Evolutionary conservation across 768 basidiomycete species (phyloP).

Genomic region (Hypholoma fasciculare): DNA sequence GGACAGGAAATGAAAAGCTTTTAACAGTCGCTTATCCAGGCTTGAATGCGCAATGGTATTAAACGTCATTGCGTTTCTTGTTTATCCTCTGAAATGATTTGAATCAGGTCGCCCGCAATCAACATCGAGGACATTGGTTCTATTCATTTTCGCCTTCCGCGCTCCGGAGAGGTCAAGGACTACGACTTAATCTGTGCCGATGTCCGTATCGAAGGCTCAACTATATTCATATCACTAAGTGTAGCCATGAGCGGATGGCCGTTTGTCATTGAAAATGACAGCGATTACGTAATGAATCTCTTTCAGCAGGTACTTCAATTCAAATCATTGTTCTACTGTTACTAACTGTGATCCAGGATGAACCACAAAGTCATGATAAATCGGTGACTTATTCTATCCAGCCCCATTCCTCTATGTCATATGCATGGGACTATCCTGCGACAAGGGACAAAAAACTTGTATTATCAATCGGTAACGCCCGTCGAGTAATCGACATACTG

Average conservation of each 20-base stretch:
- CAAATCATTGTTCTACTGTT: no score
- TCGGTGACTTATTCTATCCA: constrained; percentile 56
- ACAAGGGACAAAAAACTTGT: constrained; percentile 77
- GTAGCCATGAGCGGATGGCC: constrained; percentile 80
- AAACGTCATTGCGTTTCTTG: background rate
- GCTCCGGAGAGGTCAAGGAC: constrained; percentile 32
- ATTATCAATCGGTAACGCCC: constrained; percentile 59
- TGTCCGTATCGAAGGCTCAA: constrained; percentile 80
- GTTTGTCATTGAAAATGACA: constrained; percentile 87
- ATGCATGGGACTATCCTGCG: constrained; percentile 95
- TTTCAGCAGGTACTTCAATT: constrained; percentile 63
- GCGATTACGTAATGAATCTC: constrained; percentile 65
- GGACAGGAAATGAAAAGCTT: constrained; percentile 66
- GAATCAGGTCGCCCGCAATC: constrained; percentile 84
- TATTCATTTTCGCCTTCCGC: constrained; percentile 69
- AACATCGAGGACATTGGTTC: constrained; percentile 90
- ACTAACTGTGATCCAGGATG: constrained; percentile 25
- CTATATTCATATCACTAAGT: constrained; percentile 81
- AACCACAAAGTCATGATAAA: constrained; percentile 37
- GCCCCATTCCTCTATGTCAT: constrained; percentile 56
- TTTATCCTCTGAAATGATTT: background rate
- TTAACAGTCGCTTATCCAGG: constrained; percentile 88
- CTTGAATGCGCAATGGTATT: constrained; percentile 77
- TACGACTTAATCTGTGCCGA: constrained; percentile 70
- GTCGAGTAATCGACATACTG: constrained; percentile 82